phyloP scores from a whole-genome alignment of 1,284 basidiomycete genomes.

The Cryptococcus sp. region DNA sequence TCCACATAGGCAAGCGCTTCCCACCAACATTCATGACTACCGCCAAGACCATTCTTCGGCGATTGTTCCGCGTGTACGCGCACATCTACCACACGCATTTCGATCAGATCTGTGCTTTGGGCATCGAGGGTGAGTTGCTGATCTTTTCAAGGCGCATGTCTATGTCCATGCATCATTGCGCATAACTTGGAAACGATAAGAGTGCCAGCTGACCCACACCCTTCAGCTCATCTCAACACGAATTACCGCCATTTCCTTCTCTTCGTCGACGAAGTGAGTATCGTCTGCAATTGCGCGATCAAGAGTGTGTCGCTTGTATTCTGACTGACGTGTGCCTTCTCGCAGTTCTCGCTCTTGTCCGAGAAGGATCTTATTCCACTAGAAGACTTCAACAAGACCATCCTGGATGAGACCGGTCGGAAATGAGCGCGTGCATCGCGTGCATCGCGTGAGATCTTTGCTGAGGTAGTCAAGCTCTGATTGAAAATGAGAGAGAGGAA shows the following conservation, averaged over 20 bases:
- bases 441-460: too few species aligned
- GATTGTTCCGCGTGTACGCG: conserved; percentile 95
- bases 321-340: conserved; percentile 4
- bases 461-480: too few species aligned
- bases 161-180: too few species aligned
- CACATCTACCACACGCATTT: conserved; percentile 99
- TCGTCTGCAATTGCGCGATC: not conserved
- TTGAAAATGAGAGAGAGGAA: not conserved
- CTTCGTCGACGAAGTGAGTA: conserved; percentile 84
- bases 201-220: not conserved
- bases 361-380: conserved; percentile 95
- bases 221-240: conserved; percentile 91
- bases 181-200: too few species aligned
- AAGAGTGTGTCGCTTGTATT: not conserved
- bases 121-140: conserved; percentile 81
- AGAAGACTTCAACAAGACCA: conserved; percentile 94
- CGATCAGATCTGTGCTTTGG: conserved; percentile 96
- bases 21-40: conserved; percentile 88
- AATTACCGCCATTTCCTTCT: conserved; percentile 98
- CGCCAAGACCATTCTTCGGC: conserved; percentile 86
- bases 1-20: conserved; percentile 76
- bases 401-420: conserved; percentile 69
- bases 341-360: conserved; percentile 91
- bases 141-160: not conserved
- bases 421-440: conserved; percentile 7